A percentile compares a stretch with the other conserved stretches of the same genome.
phyloP scores from a whole-genome alignment of 108 stramenopile genomes.

The Seminavis robusta region DNA sequence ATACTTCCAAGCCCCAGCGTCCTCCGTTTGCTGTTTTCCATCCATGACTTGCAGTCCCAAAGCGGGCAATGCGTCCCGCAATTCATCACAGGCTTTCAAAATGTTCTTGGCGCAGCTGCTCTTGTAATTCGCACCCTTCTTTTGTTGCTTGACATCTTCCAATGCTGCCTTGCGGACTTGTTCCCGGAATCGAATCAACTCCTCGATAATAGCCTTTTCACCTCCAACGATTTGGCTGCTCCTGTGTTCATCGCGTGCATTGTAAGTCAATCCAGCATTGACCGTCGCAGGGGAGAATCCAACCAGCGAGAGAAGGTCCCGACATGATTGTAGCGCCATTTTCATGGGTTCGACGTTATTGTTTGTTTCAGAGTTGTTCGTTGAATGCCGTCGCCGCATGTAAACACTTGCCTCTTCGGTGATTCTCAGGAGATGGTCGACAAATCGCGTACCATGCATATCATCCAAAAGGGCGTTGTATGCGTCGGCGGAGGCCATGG shows the following conservation, averaged over 20 bases:
- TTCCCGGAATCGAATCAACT: conserved; percentile 54
- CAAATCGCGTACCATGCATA: conserved; percentile 60
- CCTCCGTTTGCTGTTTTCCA: conserved; percentile 4
- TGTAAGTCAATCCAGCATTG: conserved; percentile 32
- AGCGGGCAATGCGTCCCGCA: conserved; percentile 59
- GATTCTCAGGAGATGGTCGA: conserved; percentile 43
- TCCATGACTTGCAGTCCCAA: conserved; percentile 71
- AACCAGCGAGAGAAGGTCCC: conserved; percentile 49
- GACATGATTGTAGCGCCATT: conserved; percentile 33
- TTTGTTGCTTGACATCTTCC: conserved; percentile 18
- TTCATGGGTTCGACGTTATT: conserved; percentile 37
- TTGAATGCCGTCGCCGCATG: neutral
- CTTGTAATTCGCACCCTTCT: neutral
- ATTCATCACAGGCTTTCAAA: conserved; percentile 60
- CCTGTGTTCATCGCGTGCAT: neutral
- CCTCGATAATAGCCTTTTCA: conserved; percentile 33
- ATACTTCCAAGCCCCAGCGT: conserved; percentile 9
- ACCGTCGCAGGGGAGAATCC: conserved; percentile 66
- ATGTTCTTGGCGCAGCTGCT: conserved; percentile 12
- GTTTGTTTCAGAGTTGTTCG: neutral
- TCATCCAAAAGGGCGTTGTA: conserved; percentile 37
- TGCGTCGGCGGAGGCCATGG: conserved; percentile 15
- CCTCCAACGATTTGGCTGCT: conserved; percentile 9
- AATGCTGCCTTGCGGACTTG: conserved; percentile 52
- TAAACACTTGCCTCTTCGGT: conserved; percentile 45